phyloP scores from a whole-genome alignment of 805 yeast species.

The Ogataea kodamae region DNA sequence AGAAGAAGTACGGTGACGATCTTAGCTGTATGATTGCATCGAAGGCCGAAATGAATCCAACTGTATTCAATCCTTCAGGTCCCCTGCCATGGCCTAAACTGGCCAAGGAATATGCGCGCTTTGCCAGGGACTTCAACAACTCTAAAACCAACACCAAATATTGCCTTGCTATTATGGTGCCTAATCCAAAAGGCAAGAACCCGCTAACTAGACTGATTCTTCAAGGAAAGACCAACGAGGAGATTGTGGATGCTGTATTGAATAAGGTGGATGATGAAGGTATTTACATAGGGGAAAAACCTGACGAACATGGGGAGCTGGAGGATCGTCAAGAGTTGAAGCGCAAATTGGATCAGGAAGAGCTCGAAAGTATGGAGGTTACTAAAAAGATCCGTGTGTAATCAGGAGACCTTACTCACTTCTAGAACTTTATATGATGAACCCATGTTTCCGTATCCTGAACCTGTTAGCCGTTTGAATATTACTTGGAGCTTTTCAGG shows the following conservation, averaged over 20 bases:
- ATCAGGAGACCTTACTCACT: conserved; percentile 1
- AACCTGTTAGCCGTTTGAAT: conserved; percentile 61
- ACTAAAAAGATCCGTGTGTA: conserved; percentile 10
- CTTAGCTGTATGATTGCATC: conserved; percentile 95
- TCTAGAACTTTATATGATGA: conserved; percentile 64
- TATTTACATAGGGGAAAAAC: conserved; percentile 11
- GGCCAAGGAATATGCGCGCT: conserved; percentile 51
- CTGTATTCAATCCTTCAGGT: conserved; percentile 53
- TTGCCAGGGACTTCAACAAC: conserved; percentile 58
- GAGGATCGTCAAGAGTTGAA: conserved; percentile 5
- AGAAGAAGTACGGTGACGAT: conserved; percentile 48
- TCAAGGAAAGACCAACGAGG: conserved; percentile 52
- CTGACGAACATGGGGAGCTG: conserved; percentile 3
- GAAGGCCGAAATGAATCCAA: conserved; percentile 82
- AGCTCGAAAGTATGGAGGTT: conserved; percentile 3
- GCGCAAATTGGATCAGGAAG: conserved; percentile 5
- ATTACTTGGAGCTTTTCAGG: conserved; percentile 52
- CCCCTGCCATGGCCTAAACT: conserved; percentile 53
- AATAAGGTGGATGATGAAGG: conserved; percentile 38
- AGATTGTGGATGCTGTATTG: conserved; percentile 37
- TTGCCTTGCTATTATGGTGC: conserved; percentile 71
- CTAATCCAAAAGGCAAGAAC: conserved; percentile 36
- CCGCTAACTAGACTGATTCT: conserved; percentile 55
- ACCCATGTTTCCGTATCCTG: conserved; percentile 68
- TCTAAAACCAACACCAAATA: conserved; percentile 75